These are phyloP conservation scores for Salvia rosmarinus DNA, from an alignment of 257 asterid species.

Conservation along the genomic window DNA sequence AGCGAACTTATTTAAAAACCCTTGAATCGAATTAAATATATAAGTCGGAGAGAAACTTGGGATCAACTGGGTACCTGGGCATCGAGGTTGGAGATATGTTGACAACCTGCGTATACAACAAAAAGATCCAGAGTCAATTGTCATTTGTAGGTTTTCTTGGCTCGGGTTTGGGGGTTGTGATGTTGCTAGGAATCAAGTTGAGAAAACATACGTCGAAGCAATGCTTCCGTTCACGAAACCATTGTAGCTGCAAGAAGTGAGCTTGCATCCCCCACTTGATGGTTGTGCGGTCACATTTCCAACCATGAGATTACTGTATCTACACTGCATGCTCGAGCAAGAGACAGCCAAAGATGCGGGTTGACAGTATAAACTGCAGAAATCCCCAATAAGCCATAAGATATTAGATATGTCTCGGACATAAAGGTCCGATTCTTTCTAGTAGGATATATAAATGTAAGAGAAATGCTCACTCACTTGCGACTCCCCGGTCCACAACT, in stretches of 20 bases:
- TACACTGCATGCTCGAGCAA: slow-evolving; percentile 98
- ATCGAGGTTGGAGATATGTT: slow-evolving; percentile 81
- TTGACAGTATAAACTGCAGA: slow-evolving; percentile 78
- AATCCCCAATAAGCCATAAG: not conserved
- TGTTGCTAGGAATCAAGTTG: not conserved
- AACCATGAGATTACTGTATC: slow-evolving; percentile 75
- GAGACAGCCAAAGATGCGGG: slow-evolving; percentile 97
- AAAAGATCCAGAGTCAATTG: slow-evolving; percentile 11
- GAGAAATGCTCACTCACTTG: slow-evolving; percentile 59
- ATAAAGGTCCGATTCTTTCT: not conserved
- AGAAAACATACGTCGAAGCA: slow-evolving; percentile 57
- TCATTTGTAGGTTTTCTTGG: not conserved
- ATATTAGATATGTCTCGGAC: slow-evolving; percentile 3
- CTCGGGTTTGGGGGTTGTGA: not conserved
- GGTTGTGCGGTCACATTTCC: slow-evolving; percentile 84
- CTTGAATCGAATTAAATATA: not conserved
- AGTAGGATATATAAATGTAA: not conserved
- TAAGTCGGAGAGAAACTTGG: not conserved
- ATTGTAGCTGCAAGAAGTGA: slow-evolving; percentile 84
- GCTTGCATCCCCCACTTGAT: slow-evolving; percentile 85
- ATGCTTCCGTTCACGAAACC: slow-evolving; percentile 90
- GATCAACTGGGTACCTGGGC: slow-evolving; percentile 70
- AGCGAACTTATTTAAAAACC: not conserved
- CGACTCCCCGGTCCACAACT: slow-evolving; percentile 93
- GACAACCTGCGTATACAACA: slow-evolving; percentile 61